Conservation (phyloP, 768 basidiomycete species). For the Boletus coccyginus region DNA sequence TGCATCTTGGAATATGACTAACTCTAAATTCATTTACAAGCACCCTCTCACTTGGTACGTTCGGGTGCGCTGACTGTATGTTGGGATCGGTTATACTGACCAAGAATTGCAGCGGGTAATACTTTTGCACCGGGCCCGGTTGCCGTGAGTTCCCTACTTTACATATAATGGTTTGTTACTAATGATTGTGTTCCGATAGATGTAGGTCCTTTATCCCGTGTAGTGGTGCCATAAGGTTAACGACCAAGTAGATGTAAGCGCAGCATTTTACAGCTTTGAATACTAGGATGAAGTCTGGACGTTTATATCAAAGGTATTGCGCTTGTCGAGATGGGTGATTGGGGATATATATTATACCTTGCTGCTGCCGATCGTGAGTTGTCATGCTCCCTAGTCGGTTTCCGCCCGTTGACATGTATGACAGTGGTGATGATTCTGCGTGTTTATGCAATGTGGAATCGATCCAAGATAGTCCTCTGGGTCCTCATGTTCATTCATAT, state of each 20-base stretch:
- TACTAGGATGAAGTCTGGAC: not conserved
- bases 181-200: not conserved
- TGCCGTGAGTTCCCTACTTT: not conserved
- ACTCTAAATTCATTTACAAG: not conserved
- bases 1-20: not conserved
- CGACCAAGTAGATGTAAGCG: constrained; percentile 10
- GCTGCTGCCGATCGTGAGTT: constrained; percentile 12
- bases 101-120: not conserved
- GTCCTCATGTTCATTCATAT: constrained; percentile 4
- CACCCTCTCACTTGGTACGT: constrained; percentile 3
- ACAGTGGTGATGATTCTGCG: constrained; percentile 19
- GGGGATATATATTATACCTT: constrained; percentile 5
- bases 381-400: no score
- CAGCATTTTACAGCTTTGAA: not conserved
- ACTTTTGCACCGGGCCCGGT: constrained; percentile 4
- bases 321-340: not conserved
- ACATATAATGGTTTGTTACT: not conserved
- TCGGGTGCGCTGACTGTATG: not conserved
- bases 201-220: not conserved
- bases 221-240: not conserved
- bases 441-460: constrained; percentile 13
- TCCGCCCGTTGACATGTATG: not conserved
- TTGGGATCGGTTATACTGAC: not conserved
- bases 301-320: not conserved
- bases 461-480: constrained; percentile 3